Percentiles rank a stretch among this genome's conserved stretches.
Conservation (phyloP, 1,139 yeast genomes). For the Suhomyces bribrorum region DNA sequence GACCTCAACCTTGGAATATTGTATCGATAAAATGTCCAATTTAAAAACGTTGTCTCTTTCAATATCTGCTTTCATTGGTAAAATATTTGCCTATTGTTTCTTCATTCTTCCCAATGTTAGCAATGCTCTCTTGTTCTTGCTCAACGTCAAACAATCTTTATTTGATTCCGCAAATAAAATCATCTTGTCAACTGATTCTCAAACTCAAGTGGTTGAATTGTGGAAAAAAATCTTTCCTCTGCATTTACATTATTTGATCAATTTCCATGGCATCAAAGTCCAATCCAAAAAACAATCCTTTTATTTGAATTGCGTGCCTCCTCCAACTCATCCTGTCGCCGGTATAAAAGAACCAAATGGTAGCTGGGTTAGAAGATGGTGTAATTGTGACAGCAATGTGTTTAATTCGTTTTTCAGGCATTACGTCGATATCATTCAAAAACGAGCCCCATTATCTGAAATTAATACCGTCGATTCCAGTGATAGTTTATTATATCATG, state of each 20-base stretch:
- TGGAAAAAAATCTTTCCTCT: conserved; percentile 32
- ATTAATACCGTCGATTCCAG: conserved; percentile 3
- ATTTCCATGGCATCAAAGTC: conserved; percentile 33
- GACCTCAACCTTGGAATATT: conserved; percentile 55
- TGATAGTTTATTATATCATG: conserved; percentile 7
- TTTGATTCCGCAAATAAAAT: conserved; percentile 22
- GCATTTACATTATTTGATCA: conserved; percentile 39
- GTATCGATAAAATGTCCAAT: conserved; percentile 51
- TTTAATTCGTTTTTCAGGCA: conserved; percentile 78
- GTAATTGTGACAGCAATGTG: conserved; percentile 58
- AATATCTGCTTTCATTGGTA: conserved; percentile 76
- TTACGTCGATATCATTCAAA: conserved; percentile 46
- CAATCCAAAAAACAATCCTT: conserved; percentile 25
- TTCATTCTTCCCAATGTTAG: conserved; percentile 64
- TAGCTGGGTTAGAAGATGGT: conserved; percentile 63
- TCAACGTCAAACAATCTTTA: conserved; percentile 53
- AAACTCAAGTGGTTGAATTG: conserved; percentile 11
- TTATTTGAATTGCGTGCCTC: conserved; percentile 41
- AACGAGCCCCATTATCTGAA: conserved; percentile 6
- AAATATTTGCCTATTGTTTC: conserved; percentile 69
- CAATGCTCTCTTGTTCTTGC: conserved; percentile 57
- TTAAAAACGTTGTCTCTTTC: conserved; percentile 59
- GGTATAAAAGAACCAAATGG: conserved; percentile 65
- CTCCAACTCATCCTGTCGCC: conserved; percentile 55
- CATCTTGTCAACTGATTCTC: not conserved